Evolutionary conservation across 306 rosid species (phyloP), one percentile per base, ranked within the genome.

Genomic region (Vigna hirtella): DNA sequence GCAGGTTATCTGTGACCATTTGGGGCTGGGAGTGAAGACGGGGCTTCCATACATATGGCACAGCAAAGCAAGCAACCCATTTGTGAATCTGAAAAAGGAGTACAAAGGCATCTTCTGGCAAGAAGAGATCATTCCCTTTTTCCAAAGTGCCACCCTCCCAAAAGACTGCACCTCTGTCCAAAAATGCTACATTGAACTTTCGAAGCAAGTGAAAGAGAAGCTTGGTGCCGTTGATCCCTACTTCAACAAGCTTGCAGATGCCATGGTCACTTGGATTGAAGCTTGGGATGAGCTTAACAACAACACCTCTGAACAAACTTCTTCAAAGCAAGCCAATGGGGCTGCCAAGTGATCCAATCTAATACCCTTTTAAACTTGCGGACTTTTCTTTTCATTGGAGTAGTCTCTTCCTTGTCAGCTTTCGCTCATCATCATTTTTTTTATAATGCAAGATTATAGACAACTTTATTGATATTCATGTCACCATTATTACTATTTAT

Each of bases 31-130:
- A 74, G 89, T 93, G 66, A 93, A 93, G 84, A 93, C 98, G 16
- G 98, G 98, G 51, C 89, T 93, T 34, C 98, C 98, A 73, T 93
- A 91, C 90, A 89, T 93, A 24, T 93, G 94, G 94, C 98, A 93
- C 89, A 93, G 98, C 96, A 93, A 93, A 86, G 98, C 98, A 66
- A 93, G 98, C 87, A 93, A 93, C 80, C 98, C 98, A 51, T 93
- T 93, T 83, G 96, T 91, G 1, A 93, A 93, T 77, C 91, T 93
- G 1, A 93, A 85, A 79, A 93, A 93, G 85, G 98, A 93, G 81
- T 93, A 93, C 88, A 90, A 90, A 55, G 96, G 96, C 8, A 91
- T 93, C 72, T 93, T 86, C 81, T 93, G 98, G 98, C 98, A 93
- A 80, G 98, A 93, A 81, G 96, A 93, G 30, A 77, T 89, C 43